Percentiles rank a stretch among this genome's conserved stretches.
phyloP scores from a whole-genome alignment of 2,329 filamentous ascomycete genomes.

The Colletotrichum chrysophilum region DNA sequence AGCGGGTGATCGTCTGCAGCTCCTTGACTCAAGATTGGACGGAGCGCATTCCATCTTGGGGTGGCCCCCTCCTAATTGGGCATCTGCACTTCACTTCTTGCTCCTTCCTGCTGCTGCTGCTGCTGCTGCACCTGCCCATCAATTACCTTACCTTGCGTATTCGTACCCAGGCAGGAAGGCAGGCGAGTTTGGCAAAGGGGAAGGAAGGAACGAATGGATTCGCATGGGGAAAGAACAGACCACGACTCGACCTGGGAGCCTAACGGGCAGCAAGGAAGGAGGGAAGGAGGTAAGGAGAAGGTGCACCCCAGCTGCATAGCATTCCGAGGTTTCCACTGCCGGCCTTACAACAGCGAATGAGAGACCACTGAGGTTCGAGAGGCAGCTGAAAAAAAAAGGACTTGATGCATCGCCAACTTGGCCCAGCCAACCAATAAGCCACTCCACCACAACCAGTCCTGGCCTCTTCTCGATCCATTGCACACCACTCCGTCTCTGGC shows the following conservation, averaged over 20 bases:
- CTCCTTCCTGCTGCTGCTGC: not conserved
- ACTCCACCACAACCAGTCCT: not conserved
- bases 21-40: not conserved
- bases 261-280: not conserved
- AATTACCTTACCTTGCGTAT: too few species aligned
- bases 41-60: not conserved
- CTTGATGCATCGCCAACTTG: not conserved
- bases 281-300: not conserved
- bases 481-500: not conserved
- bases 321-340: not conserved
- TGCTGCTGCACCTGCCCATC: not conserved
- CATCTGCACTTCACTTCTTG: not conserved
- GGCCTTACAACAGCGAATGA: not conserved
- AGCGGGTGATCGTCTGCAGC: not conserved
- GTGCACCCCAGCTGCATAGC: not conserved
- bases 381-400: constrained; percentile 2
- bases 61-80: not conserved
- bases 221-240: not conserved
- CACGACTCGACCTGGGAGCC: not conserved
- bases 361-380: not conserved
- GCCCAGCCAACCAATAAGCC: not conserved
- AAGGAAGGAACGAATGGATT: not conserved
- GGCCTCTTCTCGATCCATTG: not conserved
- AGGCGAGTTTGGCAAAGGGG: not conserved
- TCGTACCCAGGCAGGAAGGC: not conserved